Conservation (phyloP, 805 yeast species). For the Candida schatavii region DNA sequence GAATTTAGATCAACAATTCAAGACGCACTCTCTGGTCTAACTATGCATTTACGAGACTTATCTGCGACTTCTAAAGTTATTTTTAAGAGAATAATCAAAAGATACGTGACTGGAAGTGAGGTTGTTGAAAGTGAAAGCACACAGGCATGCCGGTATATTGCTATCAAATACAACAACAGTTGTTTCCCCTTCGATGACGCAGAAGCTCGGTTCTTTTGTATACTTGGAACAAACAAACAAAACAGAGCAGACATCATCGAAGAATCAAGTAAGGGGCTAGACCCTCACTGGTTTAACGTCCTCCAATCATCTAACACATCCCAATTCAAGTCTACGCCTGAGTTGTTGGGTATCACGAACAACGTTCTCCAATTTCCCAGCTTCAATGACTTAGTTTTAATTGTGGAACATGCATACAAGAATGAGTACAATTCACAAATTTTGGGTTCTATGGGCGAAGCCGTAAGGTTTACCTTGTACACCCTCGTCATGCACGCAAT, state of each 20-base stretch:
- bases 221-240: constrained; percentile 55
- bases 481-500: constrained; percentile 66
- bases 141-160: constrained; percentile 57
- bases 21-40: constrained; percentile 61
- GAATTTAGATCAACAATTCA: constrained; percentile 69
- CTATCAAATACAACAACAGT: constrained; percentile 62
- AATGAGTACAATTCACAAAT: constrained; percentile 24
- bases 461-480: constrained; percentile 53
- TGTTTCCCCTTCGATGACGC: constrained; percentile 66
- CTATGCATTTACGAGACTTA: constrained; percentile 45
- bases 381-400: constrained; percentile 39
- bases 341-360: constrained; percentile 41
- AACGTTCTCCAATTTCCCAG: constrained; percentile 49
- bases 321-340: constrained; percentile 43
- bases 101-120: constrained; percentile 22
- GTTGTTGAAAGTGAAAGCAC: constrained; percentile 18
- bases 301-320: constrained; percentile 42
- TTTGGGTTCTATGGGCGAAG: constrained; percentile 32
- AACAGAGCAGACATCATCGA: constrained; percentile 74
- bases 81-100: constrained; percentile 38
- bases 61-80: constrained; percentile 34
- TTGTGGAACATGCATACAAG: constrained; percentile 19
- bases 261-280: constrained; percentile 75
- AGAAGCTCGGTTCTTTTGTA: constrained; percentile 62
- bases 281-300: constrained; percentile 77